Base-by-base conservation (phyloP, 179 eudicot genomes). In the Beta macrorhiza region DNA sequence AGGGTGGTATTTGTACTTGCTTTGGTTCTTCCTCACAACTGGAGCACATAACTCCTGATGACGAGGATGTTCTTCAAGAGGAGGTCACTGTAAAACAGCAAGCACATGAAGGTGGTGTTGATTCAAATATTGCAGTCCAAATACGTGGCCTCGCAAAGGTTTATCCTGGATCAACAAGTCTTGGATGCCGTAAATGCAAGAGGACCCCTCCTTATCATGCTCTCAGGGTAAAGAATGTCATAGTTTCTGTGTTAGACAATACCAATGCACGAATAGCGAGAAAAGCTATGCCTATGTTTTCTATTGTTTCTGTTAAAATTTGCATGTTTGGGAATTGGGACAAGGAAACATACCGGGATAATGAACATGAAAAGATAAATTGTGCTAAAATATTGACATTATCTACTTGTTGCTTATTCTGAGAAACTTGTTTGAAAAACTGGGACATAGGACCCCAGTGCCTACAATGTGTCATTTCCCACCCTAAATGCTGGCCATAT, bases 1-100 rank as follows among this genome's bases (percentile, higher is more conserved):
- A 96, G 89, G 96, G 97, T 57, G 89, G 94, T 68, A 82, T 93
- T 19, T 95, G 97, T 88, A 88, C 95, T 79, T 95, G 98, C 88
- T 83, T 74, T 52, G 75, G 89, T 56, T 84, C 94, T 57, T 82
- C 86, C 74, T 93, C 94, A 22, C 85, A 87, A 37, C 72, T 81
- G 59, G 95, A 95, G 81, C 81, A 83, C 67, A 72, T 80, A 32
- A 78, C 85, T 51, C 91, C 96, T 79, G 97, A 94, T 78, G 99
- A 96, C 56, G 93, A 87, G 80, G 98, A 94, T 83, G 99, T 96
- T 17, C 90, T 83, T 77, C 85, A 88, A 84, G 99, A 96, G 87
- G 98, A 96, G 87, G 90, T 78, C 74, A 81, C 58, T 19, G 97
- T 94, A 53, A 94, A 94, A 83, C 90, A 86, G 79, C 91, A 90